Percentiles rank a stretch among this genome's conserved stretches.
These are phyloP conservation scores for Suillus tomentosus DNA, from an alignment of 768 basidiomycete genomes.

Conservation along the genomic window DNA sequence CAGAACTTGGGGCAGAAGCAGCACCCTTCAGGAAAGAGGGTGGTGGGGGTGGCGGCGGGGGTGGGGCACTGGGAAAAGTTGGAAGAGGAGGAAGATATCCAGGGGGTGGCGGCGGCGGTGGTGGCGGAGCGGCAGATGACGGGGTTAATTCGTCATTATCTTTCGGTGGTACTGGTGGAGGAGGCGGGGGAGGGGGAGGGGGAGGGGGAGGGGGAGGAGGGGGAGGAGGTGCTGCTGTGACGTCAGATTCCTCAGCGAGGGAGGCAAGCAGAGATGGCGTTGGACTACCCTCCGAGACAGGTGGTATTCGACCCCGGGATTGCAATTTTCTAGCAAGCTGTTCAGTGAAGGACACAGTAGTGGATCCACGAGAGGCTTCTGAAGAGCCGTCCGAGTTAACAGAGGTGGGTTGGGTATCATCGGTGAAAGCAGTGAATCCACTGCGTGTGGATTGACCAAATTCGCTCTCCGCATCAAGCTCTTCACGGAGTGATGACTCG, in stretches of 20 bases:
- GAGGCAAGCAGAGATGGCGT: constrained; percentile 37
- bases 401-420: constrained; percentile 60
- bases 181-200: constrained; percentile 16
- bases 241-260: constrained; percentile 42
- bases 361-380: constrained; percentile 38
- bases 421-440: constrained; percentile 39
- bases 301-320: constrained; percentile 45
- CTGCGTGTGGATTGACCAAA: constrained; percentile 49
- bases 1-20: constrained; percentile 38
- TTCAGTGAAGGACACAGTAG: constrained; percentile 57
- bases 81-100: constrained; percentile 27
- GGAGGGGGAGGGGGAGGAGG: constrained; percentile 14
- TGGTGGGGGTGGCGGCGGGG: constrained; percentile 40
- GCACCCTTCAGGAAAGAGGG: constrained; percentile 32
- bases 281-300: constrained; percentile 40
- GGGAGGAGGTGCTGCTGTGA: constrained; percentile 27
- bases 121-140: constrained; percentile 31
- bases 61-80: constrained; percentile 26
- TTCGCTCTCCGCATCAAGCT: constrained; percentile 59
- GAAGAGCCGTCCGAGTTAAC: constrained; percentile 47
- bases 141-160: constrained; percentile 21
- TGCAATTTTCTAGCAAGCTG: constrained; percentile 62
- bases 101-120: constrained; percentile 39
- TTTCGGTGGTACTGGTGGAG: constrained; percentile 26
- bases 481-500: constrained; percentile 47